Evolutionary conservation across 208 protist genomes (phyloP), one percentile per base, ranked within the genome.

Genomic region (Borovskyia barvae): DNA sequence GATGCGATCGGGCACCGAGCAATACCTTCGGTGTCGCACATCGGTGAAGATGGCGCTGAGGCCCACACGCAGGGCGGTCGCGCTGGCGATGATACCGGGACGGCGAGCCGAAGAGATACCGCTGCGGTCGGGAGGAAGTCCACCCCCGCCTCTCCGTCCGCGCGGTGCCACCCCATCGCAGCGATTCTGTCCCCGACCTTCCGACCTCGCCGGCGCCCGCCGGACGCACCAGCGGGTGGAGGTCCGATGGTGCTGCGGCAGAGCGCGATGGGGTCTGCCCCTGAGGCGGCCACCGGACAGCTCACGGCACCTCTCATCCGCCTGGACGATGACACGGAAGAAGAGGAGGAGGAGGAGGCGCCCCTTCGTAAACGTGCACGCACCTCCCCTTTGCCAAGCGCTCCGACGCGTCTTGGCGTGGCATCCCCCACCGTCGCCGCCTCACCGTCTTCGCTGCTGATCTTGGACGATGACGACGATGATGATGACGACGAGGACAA

Each of bases 101-200:
- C n/a, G n/a, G n/a, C n/a, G n/a, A n/a, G n/a, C n/a, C n/a, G n/a
- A n/a, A n/a, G n/a, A n/a, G n/a, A n/a, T n/a, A n/a, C 30, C 46
- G 26, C n/a, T 49, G 26, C 39, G 39, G 35, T 41, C 17, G 19
- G 26, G 26, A 40, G 39, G n/a, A 4, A 14, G 26, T n/a, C 6
- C 33, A 3, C 43, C 49, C 5, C 25, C 35, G 17, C 26, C 12
- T 15, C 60, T 49, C 25, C 43, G 52, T 9, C 46, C 45, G 22
- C 46, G 29, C 46, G 30, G 28, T 62, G 60, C 22, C 35, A 77
- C 51, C 66, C 77, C 17, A 89, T 85, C 39, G 63, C 66, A 0
- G 74, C 70, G 11, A 75, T 82, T 25, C 62, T 92, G 20, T 79
- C 80, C 0, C 80, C 80, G 14, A 91, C 84, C 22, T 87, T 87